Conservation (phyloP, 306 rosid genomes). For the Sphenostylis stenocarpa region DNA sequence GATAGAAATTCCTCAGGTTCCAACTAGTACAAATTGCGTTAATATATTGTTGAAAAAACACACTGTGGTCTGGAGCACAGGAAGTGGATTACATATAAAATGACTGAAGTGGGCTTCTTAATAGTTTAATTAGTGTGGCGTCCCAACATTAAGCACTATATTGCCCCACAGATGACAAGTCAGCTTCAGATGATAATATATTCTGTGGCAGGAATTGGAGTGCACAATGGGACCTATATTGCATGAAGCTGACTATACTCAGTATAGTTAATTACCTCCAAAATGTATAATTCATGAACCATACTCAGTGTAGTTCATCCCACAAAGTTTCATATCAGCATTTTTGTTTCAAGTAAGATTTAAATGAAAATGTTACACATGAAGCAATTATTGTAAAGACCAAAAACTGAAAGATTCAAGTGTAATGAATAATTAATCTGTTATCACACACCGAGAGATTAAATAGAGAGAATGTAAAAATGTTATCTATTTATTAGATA, state of each 20-base stretch:
- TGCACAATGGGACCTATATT: slow-evolving; percentile 17
- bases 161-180: slow-evolving; percentile 11
- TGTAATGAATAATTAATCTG: neutral
- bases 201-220: slow-evolving; percentile 12
- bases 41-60: slow-evolving; percentile 8
- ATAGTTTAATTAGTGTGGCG: neutral
- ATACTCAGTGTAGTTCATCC: too few relatives aligned
- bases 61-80: neutral
- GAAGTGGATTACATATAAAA: slow-evolving; percentile 28
- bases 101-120: slow-evolving; percentile 22
- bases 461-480: neutral
- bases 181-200: neutral
- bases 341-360: too few relatives aligned
- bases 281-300: too few relatives aligned
- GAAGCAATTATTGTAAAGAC: neutral
- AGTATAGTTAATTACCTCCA: neutral
- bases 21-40: slow-evolving; percentile 13
- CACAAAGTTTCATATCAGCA: too few relatives aligned
- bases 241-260: neutral
- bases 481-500: neutral
- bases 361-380: too few relatives aligned
- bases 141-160: neutral
- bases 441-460: neutral
- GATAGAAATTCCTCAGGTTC: neutral
- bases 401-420: neutral